A percentile compares a stretch with the other conserved stretches of the same genome.
Evolutionary conservation across 1,284 basidiomycete genomes (phyloP).

Genomic region (Rhodotorula glutinis): DNA sequence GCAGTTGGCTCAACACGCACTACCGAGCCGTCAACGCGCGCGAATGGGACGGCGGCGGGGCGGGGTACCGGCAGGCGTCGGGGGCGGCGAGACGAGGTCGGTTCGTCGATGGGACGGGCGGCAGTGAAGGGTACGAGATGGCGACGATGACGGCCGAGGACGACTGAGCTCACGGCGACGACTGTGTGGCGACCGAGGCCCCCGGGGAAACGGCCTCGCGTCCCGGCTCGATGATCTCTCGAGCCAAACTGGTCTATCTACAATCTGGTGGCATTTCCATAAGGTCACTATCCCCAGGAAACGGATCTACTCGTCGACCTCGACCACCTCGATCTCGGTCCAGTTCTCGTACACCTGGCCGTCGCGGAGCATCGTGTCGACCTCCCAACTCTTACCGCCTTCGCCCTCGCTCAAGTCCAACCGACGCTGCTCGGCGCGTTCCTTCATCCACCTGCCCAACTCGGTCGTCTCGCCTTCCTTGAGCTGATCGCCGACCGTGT

Average conservation of each 20-base stretch:
- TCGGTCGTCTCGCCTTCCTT: conserved; percentile 1
- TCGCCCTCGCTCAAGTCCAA: neutral
- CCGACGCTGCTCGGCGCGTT: neutral
- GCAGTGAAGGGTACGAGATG: conserved; percentile 19
- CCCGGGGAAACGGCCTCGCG: too few species aligned
- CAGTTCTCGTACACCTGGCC: conserved; percentile 38
- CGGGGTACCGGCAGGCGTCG: conserved; percentile 4
- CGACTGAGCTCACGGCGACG: neutral
- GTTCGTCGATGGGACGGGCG: conserved; percentile 11
- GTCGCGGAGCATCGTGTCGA: conserved; percentile 22
- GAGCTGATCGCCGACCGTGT: neutral
- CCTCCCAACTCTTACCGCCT: conserved; percentile 23
- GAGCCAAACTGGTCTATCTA: neutral
- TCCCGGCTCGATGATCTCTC: too few species aligned
- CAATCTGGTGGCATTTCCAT: neutral
- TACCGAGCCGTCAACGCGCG: conserved; percentile 2
- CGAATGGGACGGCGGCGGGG: conserved; percentile 9
- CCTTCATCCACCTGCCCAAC: conserved; percentile 12
- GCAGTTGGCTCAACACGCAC: conserved; percentile 3
- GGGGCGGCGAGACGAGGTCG: neutral
- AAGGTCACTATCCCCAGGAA: too few species aligned
- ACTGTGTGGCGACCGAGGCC: neutral
- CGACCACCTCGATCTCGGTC: conserved; percentile 28
- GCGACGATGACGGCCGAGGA: conserved; percentile 2
- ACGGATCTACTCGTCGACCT: neutral